Conservation (phyloP, 805 yeast genomes). For the Candida morakotiae region DNA sequence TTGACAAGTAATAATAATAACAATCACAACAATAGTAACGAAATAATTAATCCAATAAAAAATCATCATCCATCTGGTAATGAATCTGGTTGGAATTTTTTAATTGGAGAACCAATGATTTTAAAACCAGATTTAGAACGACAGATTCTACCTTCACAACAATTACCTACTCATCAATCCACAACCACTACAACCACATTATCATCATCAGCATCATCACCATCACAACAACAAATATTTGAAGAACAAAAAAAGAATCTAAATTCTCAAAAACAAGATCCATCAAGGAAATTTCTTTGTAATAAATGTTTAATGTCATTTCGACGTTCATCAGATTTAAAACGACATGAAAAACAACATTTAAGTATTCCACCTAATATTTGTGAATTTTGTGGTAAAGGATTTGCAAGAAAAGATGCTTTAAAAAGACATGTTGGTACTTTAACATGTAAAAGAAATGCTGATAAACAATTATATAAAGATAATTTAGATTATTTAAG, state of each 20-base stretch:
- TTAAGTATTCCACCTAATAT: slow-evolving; percentile 67
- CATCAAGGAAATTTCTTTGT: slow-evolving; percentile 50
- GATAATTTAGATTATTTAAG: slow-evolving; percentile 28
- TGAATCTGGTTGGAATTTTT: slow-evolving; percentile 31
- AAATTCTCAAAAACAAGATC: neutral
- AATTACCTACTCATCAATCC: too few relatives aligned
- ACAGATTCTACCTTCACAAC: neutral
- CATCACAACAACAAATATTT: slow-evolving; percentile 2
- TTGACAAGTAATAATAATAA: too few relatives aligned
- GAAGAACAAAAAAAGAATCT: slow-evolving; percentile 5
- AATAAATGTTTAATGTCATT: slow-evolving; percentile 58
- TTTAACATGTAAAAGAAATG: slow-evolving; percentile 68
- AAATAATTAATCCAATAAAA: slow-evolving; percentile 4
- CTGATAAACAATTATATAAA: slow-evolving; percentile 45
- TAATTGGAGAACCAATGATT: slow-evolving; percentile 18
- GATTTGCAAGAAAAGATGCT: slow-evolving; percentile 82
- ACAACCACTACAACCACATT: too few relatives aligned
- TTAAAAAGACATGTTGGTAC: slow-evolving; percentile 73
- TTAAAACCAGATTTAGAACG: slow-evolving; percentile 5
- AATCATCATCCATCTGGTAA: slow-evolving; percentile 12
- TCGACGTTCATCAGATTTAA: slow-evolving; percentile 64
- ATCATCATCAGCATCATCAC: too few relatives aligned
- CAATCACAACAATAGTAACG: neutral
- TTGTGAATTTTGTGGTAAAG: slow-evolving; percentile 73
- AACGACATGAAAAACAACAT: slow-evolving; percentile 75